A percentile compares a stretch with the other conserved stretches of the same genome.
Evolutionary conservation across 768 basidiomycete species (phyloP).

Genomic region (Jaapia argillacea): DNA sequence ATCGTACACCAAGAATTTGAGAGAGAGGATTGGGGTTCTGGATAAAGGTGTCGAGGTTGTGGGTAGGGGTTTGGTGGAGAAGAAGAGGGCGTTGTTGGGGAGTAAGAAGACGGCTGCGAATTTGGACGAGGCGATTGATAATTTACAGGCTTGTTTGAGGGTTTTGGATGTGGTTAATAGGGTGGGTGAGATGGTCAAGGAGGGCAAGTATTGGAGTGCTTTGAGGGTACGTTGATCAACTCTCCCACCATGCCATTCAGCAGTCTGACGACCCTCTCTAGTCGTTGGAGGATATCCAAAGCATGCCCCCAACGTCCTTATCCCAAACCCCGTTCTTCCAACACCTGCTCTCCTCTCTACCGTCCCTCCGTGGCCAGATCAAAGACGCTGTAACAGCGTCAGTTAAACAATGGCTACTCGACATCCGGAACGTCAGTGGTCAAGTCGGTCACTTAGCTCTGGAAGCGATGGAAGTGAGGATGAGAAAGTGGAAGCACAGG

Average conservation of each 20-base stretch:
- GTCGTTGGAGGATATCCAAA: conserved; percentile 94
- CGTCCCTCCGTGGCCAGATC: conserved; percentile 81
- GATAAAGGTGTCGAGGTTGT: conserved; percentile 85
- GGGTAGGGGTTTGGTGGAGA: conserved; percentile 81
- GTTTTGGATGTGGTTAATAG: conserved; percentile 89
- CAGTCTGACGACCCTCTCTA: conserved; percentile 25
- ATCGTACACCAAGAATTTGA: conserved; percentile 90
- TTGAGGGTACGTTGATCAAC: conserved; percentile 57
- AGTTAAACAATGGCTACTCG: conserved; percentile 94
- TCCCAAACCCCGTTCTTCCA: conserved; percentile 91
- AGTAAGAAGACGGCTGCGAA: conserved; percentile 90
- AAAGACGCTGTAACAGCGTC: conserved; percentile 91
- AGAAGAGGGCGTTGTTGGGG: conserved; percentile 85
- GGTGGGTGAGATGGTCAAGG: conserved; percentile 86
- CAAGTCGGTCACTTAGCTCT: conserved; percentile 81
- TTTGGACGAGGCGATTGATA: conserved; percentile 94
- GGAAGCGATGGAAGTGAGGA: conserved; percentile 81
- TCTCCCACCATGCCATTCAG: conserved; percentile 15
- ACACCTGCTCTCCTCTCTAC: conserved; percentile 84
- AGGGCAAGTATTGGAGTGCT: conserved; percentile 96
- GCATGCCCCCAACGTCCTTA: conserved; percentile 79
- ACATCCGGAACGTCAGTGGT: conserved; percentile 82
- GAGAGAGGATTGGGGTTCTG: conserved; percentile 82
- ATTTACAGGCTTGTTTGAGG: conserved; percentile 84
- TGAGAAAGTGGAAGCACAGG: conserved; percentile 72